Percentiles rank a stretch among this genome's conserved stretches.
These are phyloP conservation scores for Candida vaughaniae DNA, from an alignment of 805 yeast species.

Conservation along the genomic window DNA sequence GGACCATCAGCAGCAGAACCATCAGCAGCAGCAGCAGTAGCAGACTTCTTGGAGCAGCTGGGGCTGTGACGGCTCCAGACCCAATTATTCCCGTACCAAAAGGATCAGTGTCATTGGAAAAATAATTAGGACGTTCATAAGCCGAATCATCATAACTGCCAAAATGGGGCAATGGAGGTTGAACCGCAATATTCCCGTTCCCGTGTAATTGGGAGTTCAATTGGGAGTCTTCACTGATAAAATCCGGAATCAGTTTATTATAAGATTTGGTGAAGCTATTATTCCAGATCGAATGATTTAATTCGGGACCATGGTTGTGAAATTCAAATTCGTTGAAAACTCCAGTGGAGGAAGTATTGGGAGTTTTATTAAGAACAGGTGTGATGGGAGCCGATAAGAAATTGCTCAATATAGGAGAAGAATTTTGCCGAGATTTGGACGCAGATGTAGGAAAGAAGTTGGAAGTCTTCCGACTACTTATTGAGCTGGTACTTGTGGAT, in stretches of 20 bases:
- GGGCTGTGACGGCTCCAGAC: neutral
- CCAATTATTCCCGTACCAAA: no score
- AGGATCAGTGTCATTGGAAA: no score
- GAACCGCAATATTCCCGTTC: no score
- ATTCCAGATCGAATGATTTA: slow-evolving; percentile 7
- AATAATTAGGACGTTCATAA: no score
- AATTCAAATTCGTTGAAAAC: slow-evolving; percentile 15
- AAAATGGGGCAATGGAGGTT: slow-evolving; percentile 1
- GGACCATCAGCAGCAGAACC: no score
- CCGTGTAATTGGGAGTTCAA: no score
- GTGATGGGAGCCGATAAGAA: slow-evolving; percentile 16
- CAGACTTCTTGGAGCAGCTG: neutral
- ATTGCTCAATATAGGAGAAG: slow-evolving; percentile 8
- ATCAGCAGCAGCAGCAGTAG: neutral
- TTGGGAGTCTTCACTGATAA: slow-evolving; percentile 3
- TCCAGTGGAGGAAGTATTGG: slow-evolving; percentile 12
- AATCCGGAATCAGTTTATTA: slow-evolving; percentile 6
- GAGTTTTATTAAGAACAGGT: slow-evolving; percentile 11
- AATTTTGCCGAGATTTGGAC: slow-evolving; percentile 5
- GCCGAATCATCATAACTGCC: slow-evolving; percentile 6
- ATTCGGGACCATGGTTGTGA: slow-evolving; percentile 2
- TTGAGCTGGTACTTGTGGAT: slow-evolving; percentile 9
- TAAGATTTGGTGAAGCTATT: slow-evolving; percentile 4
- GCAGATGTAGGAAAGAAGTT: slow-evolving; percentile 12
- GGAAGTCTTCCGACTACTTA: slow-evolving; percentile 13